Conservation (phyloP, 208 protist genomes). For the Leishmania guyanensis region DNA sequence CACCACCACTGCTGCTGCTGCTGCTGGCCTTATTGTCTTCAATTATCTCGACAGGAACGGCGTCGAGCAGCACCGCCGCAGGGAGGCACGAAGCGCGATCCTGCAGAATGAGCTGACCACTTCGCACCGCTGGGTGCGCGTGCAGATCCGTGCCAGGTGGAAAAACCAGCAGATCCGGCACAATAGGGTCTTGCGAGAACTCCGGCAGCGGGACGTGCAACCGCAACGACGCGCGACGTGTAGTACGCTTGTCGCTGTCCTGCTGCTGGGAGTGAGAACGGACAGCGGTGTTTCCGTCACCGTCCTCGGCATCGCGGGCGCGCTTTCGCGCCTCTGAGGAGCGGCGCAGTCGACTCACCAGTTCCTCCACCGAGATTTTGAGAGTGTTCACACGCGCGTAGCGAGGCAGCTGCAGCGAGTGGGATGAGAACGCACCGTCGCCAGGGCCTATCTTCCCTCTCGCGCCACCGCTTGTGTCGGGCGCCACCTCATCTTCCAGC, state of each 20-base stretch:
- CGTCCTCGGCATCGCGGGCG: slow-evolving; percentile 3
- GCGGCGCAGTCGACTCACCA: slow-evolving; percentile 64
- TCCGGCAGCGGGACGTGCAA: slow-evolving; percentile 39
- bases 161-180: slow-evolving; percentile 85
- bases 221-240: slow-evolving; percentile 13
- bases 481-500: slow-evolving; percentile 35
- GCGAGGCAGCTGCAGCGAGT: slow-evolving; percentile 54
- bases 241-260: slow-evolving; percentile 3
- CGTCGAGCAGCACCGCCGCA: slow-evolving; percentile 82
- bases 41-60: slow-evolving; percentile 40
- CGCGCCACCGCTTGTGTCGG: background rate
- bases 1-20: background rate
- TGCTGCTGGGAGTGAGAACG: background rate
- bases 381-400: slow-evolving; percentile 91
- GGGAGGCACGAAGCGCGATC: slow-evolving; percentile 93
- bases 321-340: slow-evolving; percentile 38
- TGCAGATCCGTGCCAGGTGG: slow-evolving; percentile 86
- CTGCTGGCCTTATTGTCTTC: background rate
- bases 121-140: slow-evolving; percentile 83
- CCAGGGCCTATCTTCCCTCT: slow-evolving; percentile 6
- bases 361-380: slow-evolving; percentile 70
- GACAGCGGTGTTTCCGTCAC: background rate
- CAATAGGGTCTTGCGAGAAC: slow-evolving; percentile 73
- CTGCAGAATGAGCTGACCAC: slow-evolving; percentile 88
- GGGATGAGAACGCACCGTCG: background rate